A percentile compares a stretch with the other conserved stretches of the same genome.
Evolutionary conservation across 148 eudicot genomes (phyloP).

Genomic region (Arctostaphylos glauca): DNA sequence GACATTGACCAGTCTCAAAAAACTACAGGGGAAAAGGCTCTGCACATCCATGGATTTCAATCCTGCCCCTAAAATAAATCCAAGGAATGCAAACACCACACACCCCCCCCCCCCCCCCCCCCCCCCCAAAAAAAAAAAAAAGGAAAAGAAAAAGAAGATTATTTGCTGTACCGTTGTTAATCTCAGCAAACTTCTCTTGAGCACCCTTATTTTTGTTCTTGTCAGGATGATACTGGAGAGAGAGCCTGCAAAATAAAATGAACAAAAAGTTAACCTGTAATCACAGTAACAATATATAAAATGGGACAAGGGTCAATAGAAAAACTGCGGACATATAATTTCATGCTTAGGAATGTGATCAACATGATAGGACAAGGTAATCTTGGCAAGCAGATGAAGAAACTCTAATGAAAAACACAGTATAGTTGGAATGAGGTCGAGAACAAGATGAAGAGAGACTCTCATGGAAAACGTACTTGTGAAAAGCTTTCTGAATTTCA

Average conservation of each 20-base stretch:
- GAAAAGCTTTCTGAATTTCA: constrained; percentile 92
- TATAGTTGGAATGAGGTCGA: background rate
- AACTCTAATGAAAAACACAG: background rate
- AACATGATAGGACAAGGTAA: background rate
- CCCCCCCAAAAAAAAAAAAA: no score
- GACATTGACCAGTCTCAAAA: background rate
- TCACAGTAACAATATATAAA: background rate
- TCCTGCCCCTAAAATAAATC: background rate
- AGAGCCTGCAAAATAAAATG: constrained; percentile 53
- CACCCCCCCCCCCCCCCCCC: background rate
- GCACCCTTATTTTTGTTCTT: constrained; percentile 93
- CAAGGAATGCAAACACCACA: background rate
- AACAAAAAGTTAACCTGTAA: background rate
- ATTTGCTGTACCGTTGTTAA: constrained; percentile 63
- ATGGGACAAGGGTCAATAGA: background rate
- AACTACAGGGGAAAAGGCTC: background rate
- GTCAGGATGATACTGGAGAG: constrained; percentile 93
- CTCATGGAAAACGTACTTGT: constrained; percentile 61
- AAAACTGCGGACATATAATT: background rate
- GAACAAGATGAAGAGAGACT: background rate
- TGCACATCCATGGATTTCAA: background rate
- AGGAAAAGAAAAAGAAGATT: background rate
- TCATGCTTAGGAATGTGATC: background rate
- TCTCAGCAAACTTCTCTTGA: constrained; percentile 88
- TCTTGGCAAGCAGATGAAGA: background rate